phyloP scores from a whole-genome alignment of 2,329 filamentous ascomycete species.

The Talaromyces verruculosus region DNA sequence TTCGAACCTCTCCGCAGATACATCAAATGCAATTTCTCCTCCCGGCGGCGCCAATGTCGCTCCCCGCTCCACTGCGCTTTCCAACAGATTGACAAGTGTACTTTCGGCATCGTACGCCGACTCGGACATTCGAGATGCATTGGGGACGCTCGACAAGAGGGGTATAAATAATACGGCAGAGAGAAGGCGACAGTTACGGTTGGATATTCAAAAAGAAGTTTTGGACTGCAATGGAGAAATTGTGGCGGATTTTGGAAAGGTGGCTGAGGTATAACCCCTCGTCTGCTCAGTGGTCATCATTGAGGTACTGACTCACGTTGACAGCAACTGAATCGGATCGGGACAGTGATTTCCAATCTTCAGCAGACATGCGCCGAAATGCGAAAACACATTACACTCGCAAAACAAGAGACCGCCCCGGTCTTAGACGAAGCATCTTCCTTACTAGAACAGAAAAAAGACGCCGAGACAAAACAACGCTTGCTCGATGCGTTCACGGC shows the following conservation, averaged over 20 bases:
- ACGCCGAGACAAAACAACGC: conserved; percentile 76
- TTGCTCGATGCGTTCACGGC: conserved; percentile 73
- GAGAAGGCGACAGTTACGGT: conserved; percentile 72
- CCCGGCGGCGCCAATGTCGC: conserved; percentile 29
- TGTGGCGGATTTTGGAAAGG: conserved; percentile 80
- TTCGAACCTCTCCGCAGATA: conserved; percentile 26
- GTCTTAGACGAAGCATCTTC: conserved; percentile 74
- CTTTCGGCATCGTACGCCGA: conserved; percentile 92
- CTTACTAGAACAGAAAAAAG: conserved; percentile 69
- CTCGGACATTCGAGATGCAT: conserved; percentile 81
- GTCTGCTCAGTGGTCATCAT: background rate
- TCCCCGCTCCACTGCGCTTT: conserved; percentile 62
- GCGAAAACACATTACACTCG: conserved; percentile 71
- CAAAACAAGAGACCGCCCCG: conserved; percentile 70
- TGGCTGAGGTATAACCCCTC: conserved; percentile 67
- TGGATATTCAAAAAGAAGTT: conserved; percentile 87
- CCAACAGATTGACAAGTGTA: conserved; percentile 78
- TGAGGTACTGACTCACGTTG: conserved; percentile 22
- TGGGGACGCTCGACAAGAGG: conserved; percentile 73
- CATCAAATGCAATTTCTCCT: conserved; percentile 27
- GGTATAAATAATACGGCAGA: conserved; percentile 72
- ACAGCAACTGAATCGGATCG: conserved; percentile 84
- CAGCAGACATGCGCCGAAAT: conserved; percentile 80
- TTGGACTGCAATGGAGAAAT: conserved; percentile 90
- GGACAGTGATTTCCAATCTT: conserved; percentile 71